Base-by-base conservation (phyloP, 2,329 filamentous ascomycete genomes). In the Fusarium acutatum region DNA sequence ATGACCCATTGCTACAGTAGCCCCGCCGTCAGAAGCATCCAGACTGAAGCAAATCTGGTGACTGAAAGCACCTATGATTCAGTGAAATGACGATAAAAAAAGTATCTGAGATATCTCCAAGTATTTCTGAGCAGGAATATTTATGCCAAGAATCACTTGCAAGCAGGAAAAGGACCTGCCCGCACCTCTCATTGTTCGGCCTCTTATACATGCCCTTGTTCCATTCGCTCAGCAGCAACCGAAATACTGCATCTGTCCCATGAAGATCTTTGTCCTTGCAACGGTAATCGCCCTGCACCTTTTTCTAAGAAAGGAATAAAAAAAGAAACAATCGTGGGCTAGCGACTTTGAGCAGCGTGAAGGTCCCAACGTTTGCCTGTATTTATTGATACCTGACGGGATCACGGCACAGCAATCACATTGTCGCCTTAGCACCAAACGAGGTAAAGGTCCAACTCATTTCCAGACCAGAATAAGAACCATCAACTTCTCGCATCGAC, bases 221-320 rank as follows among this genome's bases (percentile, higher is more conserved):
- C 43, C 28, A 35, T n/a, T 35, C 60, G 63, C 57, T 44, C 35
- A 58, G 54, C 50, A 59, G 64, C 67, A 64, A 57, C 20, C 43
- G 38, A 73, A 66, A 65, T 62, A 37, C n/a, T 56, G 60, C 64
- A 64, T 66, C 34, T 28, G 46, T 32, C 49, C 22, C 26, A 40
- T n/a, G 30, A 67, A 60, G 54, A 69, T 76, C 62, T 52, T 26
- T 58, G 68, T 67, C 72, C 69, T 64, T 37, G 46, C 34, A 53
- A 38, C 60, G n/a, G 49, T 69, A 65, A 67, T 58, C 57, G 28
- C 20, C 26, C 44, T 70, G 22, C 28, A 57, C 47, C 40, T 47
- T 32, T 52, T 60, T 38, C 56, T 50, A n/a, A 47, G 53, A 26
- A 38, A 28, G 44, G 47, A 68, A 49, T 20, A 11, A 60, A 47